Evolutionary conservation across 257 asterid species (phyloP).

Genomic region (Buddleja alternifolia): DNA sequence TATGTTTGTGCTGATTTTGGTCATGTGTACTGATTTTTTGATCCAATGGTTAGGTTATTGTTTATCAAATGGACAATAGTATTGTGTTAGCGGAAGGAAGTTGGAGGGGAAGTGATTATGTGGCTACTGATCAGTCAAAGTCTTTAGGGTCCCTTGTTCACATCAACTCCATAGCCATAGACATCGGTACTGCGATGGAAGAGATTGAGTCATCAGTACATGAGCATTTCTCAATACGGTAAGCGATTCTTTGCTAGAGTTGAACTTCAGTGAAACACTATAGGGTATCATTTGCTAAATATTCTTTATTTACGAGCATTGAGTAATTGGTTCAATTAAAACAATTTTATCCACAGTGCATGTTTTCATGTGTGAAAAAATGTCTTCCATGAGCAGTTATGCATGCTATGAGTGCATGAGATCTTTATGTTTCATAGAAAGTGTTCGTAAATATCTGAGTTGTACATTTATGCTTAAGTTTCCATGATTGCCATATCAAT

Average conservation of each 20-base stretch:
- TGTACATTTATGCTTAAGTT: neutral
- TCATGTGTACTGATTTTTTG: conserved; percentile 19
- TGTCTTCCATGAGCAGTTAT: conserved; percentile 6
- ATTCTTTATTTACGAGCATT: neutral
- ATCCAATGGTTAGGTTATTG: conserved; percentile 25
- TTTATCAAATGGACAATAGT: conserved; percentile 48
- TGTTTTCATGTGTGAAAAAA: conserved; percentile 1
- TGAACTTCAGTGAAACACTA: too few species aligned
- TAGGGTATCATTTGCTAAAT: neutral
- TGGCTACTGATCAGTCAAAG: conserved; percentile 39
- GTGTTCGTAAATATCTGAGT: neutral
- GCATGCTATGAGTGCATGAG: neutral
- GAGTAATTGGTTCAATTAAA: neutral
- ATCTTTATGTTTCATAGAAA: neutral
- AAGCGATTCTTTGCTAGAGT: conserved; percentile 26
- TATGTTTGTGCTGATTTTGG: conserved; percentile 28
- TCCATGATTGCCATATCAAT: conserved; percentile 13
- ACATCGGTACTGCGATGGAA: conserved; percentile 43
- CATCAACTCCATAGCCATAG: conserved; percentile 60
- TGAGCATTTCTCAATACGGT: conserved; percentile 81
- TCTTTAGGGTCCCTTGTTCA: conserved; percentile 49
- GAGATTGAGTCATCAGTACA: conserved; percentile 42
- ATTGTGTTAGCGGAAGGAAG: conserved; percentile 35
- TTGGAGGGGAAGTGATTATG: conserved; percentile 25
- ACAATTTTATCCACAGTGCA: neutral